Evolutionary conservation across 768 basidiomycete species (phyloP), one percentile per base, ranked within the genome.

Genomic region (Fistulinella prunicolor): DNA sequence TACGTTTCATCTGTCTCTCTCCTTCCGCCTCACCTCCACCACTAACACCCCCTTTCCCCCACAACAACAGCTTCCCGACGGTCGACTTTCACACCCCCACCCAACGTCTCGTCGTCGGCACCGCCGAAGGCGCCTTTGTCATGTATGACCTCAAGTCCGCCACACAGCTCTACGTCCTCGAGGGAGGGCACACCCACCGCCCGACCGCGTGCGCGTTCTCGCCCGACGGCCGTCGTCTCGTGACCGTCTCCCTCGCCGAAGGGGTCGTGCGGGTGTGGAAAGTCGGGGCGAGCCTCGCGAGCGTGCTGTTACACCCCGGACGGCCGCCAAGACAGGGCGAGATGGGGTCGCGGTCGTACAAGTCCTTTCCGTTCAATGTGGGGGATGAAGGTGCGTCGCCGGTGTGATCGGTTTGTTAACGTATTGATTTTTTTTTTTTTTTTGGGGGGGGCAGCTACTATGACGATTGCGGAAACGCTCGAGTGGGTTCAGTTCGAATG

Each of bases 61-160:
- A 9, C 12, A n/a, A n/a, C n/a, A n/a, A 22, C 56, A 94, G 93
- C 2, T 97, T 88, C 61, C 94, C 95, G 0, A 85, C 85, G 0
- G 82, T 97, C n/a, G 94, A 94, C 67, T 97, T 99, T 64, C 89
- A 97, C 58, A 84, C 83, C 71, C 71, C 77, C 3, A 84, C 81
- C 1, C 96, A 99, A 63, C 83, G 90, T 13, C 80, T 98, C 4
- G 91, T 89, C 0, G 93, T 97, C 0, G 96, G 96, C 1, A 95
- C 94, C 0, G 83, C 81, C 47, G 96, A 99, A 69, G 96, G 95
- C 0, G 93, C 94, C 0, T 83, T 94, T 44, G 78, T 92, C 49
- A 93, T 96, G 85, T 98, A 96, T 62, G 96, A 98, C 62, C 77
- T 98, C 44, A 96, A 97, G 68, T 93, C 94, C 0, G 94, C 94